A percentile compares a stretch with the other conserved stretches of the same genome.
Conservation (phyloP, 306 rosid genomes). For the Cucumis melo region DNA sequence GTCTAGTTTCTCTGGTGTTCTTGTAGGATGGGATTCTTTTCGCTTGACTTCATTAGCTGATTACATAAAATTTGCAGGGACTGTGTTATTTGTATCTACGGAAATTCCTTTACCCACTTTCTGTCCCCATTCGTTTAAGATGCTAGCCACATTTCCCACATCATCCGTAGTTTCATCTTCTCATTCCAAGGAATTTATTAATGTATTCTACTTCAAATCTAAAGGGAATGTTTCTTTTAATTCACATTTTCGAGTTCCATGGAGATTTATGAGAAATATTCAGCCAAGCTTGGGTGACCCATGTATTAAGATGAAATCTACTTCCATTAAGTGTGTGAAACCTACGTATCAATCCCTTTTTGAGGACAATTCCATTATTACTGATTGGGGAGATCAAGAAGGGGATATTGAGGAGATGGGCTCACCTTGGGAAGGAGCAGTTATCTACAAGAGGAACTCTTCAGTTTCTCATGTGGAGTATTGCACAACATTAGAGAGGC, state of each 20-base stretch:
- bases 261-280: slow-evolving; percentile 4
- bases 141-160: slow-evolving; percentile 41
- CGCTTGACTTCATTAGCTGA: background rate
- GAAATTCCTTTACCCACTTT: background rate
- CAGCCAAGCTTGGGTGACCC: slow-evolving; percentile 4
- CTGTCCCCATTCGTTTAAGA: slow-evolving; percentile 7
- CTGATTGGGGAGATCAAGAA: slow-evolving; percentile 32
- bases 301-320: slow-evolving; percentile 9
- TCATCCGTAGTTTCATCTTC: slow-evolving; percentile 25
- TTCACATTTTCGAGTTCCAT: slow-evolving; percentile 14
- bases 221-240: background rate
- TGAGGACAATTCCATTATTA: slow-evolving; percentile 17
- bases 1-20: background rate
- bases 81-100: background rate
- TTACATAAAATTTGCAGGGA: background rate
- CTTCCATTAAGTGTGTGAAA: slow-evolving; percentile 20
- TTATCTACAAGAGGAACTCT: slow-evolving; percentile 61
- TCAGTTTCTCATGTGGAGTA: slow-evolving; percentile 55
- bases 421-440: slow-evolving; percentile 88
- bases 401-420: slow-evolving; percentile 34
- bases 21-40: background rate
- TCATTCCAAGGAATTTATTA: slow-evolving; percentile 14
- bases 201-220: slow-evolving; percentile 18
- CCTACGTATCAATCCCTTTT: slow-evolving; percentile 16
- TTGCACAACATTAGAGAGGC: slow-evolving; percentile 90